Percentiles rank a stretch among this genome's conserved stretches.
phyloP scores from a whole-genome alignment of 257 asterid genomes.

The Salvia hispanica region DNA sequence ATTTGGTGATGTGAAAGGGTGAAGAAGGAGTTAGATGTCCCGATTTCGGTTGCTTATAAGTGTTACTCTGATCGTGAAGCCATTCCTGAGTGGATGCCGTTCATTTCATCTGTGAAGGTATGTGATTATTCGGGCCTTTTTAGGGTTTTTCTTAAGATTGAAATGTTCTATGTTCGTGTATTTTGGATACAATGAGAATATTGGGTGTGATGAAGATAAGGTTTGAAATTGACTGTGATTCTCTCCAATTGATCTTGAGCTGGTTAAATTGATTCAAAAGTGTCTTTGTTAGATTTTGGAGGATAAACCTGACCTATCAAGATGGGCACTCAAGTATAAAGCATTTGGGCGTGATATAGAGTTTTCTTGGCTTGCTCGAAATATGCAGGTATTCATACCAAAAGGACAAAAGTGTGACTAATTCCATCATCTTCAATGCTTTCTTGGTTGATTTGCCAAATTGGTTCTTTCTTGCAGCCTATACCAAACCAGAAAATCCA shows the following conservation, averaged over 20 bases:
- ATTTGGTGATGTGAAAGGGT: slow-evolving; percentile 47
- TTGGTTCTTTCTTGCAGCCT: slow-evolving; percentile 56
- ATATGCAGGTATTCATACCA: slow-evolving; percentile 67
- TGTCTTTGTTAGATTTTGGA: slow-evolving; percentile 62
- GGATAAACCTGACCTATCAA: slow-evolving; percentile 86
- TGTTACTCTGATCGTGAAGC: slow-evolving; percentile 93
- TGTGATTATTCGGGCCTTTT: background rate
- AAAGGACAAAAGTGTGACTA: background rate
- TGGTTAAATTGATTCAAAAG: slow-evolving; percentile 1
- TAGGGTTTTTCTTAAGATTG: slow-evolving; percentile 3
- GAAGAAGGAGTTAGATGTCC: slow-evolving; percentile 77
- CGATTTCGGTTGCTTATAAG: slow-evolving; percentile 77
- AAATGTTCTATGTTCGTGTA: background rate
- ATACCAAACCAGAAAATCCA: slow-evolving; percentile 89
- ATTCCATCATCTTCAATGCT: background rate
- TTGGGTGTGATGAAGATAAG: background rate
- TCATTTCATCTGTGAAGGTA: slow-evolving; percentile 87
- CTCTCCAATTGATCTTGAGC: background rate
- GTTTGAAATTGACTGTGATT: slow-evolving; percentile 8
- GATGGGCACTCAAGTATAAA: slow-evolving; percentile 85
- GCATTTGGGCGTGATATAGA: slow-evolving; percentile 89
- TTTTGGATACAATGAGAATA: slow-evolving; percentile 8
- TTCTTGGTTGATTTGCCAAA: slow-evolving; percentile 14
- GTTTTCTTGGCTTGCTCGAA: slow-evolving; percentile 93
- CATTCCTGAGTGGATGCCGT: slow-evolving; percentile 96